Conservation (phyloP, 1,284 basidiomycete species). For the Porogramme epimiltina region DNA sequence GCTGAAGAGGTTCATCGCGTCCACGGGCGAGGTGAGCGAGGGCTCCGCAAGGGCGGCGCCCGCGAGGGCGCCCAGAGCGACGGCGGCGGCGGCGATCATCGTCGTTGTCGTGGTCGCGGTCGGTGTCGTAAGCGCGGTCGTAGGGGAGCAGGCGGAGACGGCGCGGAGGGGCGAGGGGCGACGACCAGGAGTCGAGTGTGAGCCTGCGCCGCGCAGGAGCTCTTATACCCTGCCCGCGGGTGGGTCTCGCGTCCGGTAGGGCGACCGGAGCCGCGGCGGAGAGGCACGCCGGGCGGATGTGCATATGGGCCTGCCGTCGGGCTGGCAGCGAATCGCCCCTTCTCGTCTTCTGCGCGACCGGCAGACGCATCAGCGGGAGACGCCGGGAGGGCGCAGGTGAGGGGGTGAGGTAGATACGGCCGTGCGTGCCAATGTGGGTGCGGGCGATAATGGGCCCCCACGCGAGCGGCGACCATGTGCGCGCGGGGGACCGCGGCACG, state of each 20-base stretch:
- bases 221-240: too few relatives aligned
- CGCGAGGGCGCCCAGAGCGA: constrained; percentile 20
- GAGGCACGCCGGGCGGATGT: too few relatives aligned
- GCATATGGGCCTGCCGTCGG: not conserved
- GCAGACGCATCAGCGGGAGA: too few relatives aligned
- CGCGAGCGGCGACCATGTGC: constrained; percentile 6
- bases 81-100: constrained; percentile 12
- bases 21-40: constrained; percentile 11
- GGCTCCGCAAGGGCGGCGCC: constrained; percentile 16
- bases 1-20: constrained; percentile 26
- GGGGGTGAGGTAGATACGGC: constrained; percentile 7
- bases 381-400: too few relatives aligned
- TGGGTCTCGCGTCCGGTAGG: too few relatives aligned
- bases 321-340: not conserved
- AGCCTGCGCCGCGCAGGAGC: too few relatives aligned
- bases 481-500: not conserved
- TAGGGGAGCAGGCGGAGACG: not conserved
- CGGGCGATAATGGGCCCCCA: constrained; percentile 4
- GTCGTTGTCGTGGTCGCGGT: not conserved
- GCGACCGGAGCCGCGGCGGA: too few relatives aligned
- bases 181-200: too few relatives aligned
- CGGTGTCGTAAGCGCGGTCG: not conserved
- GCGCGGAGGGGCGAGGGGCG: too few relatives aligned
- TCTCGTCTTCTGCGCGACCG: too few relatives aligned
- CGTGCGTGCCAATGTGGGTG: constrained; percentile 4